Evolutionary conservation across 225 moss, liverwort and hornwort genomes (phyloP), one percentile per base, ranked within the genome.

Genomic region (Antitrichia curtipendula): DNA sequence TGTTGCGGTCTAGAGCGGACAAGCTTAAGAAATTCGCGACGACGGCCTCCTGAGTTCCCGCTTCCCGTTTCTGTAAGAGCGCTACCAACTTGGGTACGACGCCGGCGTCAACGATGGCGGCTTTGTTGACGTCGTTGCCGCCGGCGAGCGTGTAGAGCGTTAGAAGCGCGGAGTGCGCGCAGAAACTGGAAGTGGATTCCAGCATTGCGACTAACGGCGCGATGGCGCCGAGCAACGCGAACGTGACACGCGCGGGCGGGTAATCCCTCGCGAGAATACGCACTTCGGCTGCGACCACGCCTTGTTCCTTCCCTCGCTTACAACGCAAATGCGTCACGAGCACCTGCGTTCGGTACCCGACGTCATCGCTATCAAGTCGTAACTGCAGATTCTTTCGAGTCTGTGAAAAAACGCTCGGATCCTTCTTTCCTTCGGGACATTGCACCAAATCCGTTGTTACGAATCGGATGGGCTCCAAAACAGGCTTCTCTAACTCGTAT

Each of bases 1-100:
- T 94, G 90, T 94, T 94, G 60, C 91, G 91, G 59, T 94, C 87
- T 21, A 94, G 89, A 5, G 94, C 94, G 32, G 94, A 93, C 28
- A 90, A 77, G 85, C 93, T 91, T 22, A 93, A 80, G 50, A 93
- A 75, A 84, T 82, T 91, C 54, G 90, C 93, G 16, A 91, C 82
- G 1, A 56, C 89, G 5, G 90, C 82, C 34, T 85, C 90, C 52
- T 74, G 88, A 13, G 75, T 77, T 6, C 79, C 21, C 7, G 80
- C 53, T 2, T 90, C 81, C 6, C 62, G 34, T 8, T 70, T 90
- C 3, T 25, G 85, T 9, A 90, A 24, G 19, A 91, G 71, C n/a
- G 5, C n/a, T 25, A 89, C 75, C 81, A 93, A 62, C 77, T 93
- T 93, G 53, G 91, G 91, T 25, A 91, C 18, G 20, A 85, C 70